Evolutionary conservation across 352 stramenopile genomes (phyloP).

Genomic region (Hyaloperonospora brassicae): DNA sequence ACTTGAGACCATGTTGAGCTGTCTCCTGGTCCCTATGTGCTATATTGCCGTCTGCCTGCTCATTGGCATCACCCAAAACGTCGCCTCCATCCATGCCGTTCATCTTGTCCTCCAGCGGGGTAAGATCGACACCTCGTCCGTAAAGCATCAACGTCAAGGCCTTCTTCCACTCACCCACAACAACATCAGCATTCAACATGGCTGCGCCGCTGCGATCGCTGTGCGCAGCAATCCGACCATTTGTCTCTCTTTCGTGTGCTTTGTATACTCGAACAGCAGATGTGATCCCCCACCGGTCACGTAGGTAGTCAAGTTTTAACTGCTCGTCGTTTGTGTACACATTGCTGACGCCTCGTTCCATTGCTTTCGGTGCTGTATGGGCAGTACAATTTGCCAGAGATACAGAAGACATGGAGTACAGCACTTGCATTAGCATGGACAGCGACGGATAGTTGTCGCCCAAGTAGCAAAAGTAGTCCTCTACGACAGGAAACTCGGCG

Average conservation of each 20-base stretch:
- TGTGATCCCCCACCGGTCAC: slow-evolving; percentile 16
- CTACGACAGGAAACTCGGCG: slow-evolving; percentile 44
- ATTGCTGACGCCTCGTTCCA: background rate
- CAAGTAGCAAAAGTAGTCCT: slow-evolving; percentile 65
- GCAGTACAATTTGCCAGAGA: slow-evolving; percentile 4
- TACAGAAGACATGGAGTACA: slow-evolving; percentile 42
- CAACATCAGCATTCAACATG: slow-evolving; percentile 20
- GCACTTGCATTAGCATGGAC: slow-evolving; percentile 54
- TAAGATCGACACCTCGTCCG: slow-evolving; percentile 34
- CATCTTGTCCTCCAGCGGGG: slow-evolving; percentile 24
- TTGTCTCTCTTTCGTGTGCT: slow-evolving; percentile 5
- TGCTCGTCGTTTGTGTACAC: slow-evolving; percentile 19
- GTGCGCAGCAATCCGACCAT: slow-evolving; percentile 15
- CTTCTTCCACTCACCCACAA: slow-evolving; percentile 34
- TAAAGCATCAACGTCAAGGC: slow-evolving; percentile 18
- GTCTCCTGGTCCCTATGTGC: too few species aligned
- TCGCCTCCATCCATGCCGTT: slow-evolving; percentile 2
- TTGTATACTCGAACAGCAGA: slow-evolving; percentile 2
- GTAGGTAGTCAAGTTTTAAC: slow-evolving; percentile 25
- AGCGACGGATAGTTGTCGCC: slow-evolving; percentile 52
- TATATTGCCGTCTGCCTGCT: too few species aligned
- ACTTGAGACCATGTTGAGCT: slow-evolving; percentile 2
- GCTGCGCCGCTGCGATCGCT: slow-evolving; percentile 21
- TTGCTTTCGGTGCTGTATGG: slow-evolving; percentile 4
- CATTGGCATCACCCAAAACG: too few species aligned